Evolutionary conservation across 2,329 filamentous ascomycete genomes (phyloP).

Genomic region (Fusarium palustre): DNA sequence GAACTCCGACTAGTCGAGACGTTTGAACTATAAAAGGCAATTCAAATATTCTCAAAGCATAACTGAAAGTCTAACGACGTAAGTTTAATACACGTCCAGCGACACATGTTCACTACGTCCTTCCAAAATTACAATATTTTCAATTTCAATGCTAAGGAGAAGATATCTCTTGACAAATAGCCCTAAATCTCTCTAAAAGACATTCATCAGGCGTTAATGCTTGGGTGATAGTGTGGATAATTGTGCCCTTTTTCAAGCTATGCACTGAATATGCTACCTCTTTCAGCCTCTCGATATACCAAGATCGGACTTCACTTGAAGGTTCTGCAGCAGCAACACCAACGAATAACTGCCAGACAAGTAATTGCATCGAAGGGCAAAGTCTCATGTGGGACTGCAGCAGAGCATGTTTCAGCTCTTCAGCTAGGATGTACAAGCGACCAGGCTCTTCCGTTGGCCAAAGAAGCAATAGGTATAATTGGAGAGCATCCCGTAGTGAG

Average conservation of each 20-base stretch:
- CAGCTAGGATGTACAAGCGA: not conserved
- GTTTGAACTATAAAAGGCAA: too few relatives aligned
- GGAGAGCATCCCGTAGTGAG: constrained; percentile 14
- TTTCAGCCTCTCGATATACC: constrained; percentile 14
- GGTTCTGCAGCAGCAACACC: constrained; percentile 25
- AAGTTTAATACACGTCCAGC: too few relatives aligned
- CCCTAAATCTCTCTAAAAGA: not conserved
- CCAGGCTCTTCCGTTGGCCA: constrained; percentile 3
- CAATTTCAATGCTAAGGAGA: fast-evolving
- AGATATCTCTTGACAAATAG: constrained; percentile 17
- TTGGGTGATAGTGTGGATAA: not conserved
- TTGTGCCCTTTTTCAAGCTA: not conserved
- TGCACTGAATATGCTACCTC: constrained; percentile 10
- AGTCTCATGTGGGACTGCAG: constrained; percentile 25
- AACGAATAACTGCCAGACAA: constrained; percentile 41
- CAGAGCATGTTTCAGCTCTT: constrained; percentile 12
- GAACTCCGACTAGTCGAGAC: too few relatives aligned
- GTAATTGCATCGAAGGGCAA: constrained; percentile 30
- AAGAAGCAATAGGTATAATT: constrained; percentile 17
- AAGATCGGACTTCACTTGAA: not conserved
- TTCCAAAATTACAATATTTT: too few relatives aligned
- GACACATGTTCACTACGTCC: too few relatives aligned
- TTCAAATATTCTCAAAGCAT: too few relatives aligned
- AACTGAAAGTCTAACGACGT: too few relatives aligned
- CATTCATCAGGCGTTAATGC: constrained; percentile 5